A percentile compares a stretch with the other conserved stretches of the same genome.
phyloP scores from a whole-genome alignment of 1,284 basidiomycete species.

The Ustilago xerochloae region DNA sequence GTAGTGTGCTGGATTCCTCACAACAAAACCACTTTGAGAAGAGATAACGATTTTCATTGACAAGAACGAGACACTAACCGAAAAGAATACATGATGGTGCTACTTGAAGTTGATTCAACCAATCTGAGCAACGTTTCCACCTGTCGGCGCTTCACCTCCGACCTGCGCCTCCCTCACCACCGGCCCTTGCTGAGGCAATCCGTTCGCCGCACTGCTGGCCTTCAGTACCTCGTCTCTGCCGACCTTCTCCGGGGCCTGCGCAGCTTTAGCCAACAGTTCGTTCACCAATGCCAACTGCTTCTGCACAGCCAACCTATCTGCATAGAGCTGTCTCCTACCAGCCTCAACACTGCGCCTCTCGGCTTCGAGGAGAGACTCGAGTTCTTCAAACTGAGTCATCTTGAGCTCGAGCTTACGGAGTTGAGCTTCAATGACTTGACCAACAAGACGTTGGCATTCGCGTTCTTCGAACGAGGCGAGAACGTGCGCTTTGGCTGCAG shows the following conservation, averaged over 20 bases:
- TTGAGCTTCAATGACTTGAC: conserved; percentile 88
- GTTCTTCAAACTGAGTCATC: conserved; percentile 66
- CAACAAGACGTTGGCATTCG: conserved; percentile 82
- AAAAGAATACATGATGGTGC: not conserved
- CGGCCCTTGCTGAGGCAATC: conserved; percentile 63
- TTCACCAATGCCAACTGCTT: conserved; percentile 62
- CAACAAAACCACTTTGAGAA: not conserved
- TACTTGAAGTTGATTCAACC: conserved; percentile 10
- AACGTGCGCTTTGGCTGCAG: conserved; percentile 83
- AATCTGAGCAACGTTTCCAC: conserved; percentile 41
- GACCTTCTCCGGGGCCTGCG: conserved; percentile 49
- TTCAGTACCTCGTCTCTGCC: conserved; percentile 47
- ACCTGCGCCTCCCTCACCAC: conserved; percentile 53
- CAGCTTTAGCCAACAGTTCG: conserved; percentile 61
- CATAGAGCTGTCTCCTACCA: conserved; percentile 60
- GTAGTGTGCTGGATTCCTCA: not conserved
- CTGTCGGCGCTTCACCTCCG: conserved; percentile 6
- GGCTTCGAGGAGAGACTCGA: conserved; percentile 63
- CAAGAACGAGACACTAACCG: not conserved
- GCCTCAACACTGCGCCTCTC: conserved; percentile 62
- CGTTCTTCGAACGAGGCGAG: conserved; percentile 87
- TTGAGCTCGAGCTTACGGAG: conserved; percentile 84
- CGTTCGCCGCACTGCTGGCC: conserved; percentile 51
- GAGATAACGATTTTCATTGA: not conserved
- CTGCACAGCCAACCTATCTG: conserved; percentile 63